Base-by-base conservation (phyloP, 495 filamentous ascomycete species). In the Penicillium arizonense region DNA sequence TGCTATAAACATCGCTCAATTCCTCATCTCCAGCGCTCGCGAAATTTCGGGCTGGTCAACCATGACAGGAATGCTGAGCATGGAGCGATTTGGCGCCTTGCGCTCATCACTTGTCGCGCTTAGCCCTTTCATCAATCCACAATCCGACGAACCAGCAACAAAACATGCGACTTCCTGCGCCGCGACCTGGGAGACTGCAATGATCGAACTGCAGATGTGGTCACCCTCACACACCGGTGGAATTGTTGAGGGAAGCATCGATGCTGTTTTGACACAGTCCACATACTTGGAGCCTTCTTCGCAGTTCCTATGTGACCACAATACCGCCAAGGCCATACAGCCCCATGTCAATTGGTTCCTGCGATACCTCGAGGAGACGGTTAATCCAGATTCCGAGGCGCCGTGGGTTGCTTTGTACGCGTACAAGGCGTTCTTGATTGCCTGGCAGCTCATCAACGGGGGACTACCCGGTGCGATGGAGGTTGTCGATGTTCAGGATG, bases 11-110 rank as follows among this genome's bases (percentile, higher is more conserved):
- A 70, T 72, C 26, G 58, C 67, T 4, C 69, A 72, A 28, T 72
- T 72, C 50, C 51, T 72, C 10, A 70, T 72, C 9, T 72, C 69
- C 21, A 67, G 63, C 35, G 67, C 67, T 32, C 63, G 69, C 2
- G 69, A 72, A 40, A 62, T 72, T 36, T 70, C 69, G 13, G 69
- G 69, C 24, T 72, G 69, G 69, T 70, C 69, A 13, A 67, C 63
- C 4, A 72, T 72, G 67, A 72, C 67, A 0, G 67, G 69, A 13
- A 65, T 65, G 40, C 50, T 72, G 0, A 70, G 67, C 32, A 62
- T 70, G 44, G 69, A 70, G 40, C 58, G 69, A 47, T 67, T 72
- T 36, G 56, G 62, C 6, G 61, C 63, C 7, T 46, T 72, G 20
- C 44, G 58, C 33, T 62, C 65, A 8, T 72, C 69, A 14, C 65